A percentile compares a stretch with the other conserved stretches of the same genome.
These are phyloP conservation scores for Elongisporangium prolatum DNA, from an alignment of 352 stramenopile genomes.

Conservation along the genomic window DNA sequence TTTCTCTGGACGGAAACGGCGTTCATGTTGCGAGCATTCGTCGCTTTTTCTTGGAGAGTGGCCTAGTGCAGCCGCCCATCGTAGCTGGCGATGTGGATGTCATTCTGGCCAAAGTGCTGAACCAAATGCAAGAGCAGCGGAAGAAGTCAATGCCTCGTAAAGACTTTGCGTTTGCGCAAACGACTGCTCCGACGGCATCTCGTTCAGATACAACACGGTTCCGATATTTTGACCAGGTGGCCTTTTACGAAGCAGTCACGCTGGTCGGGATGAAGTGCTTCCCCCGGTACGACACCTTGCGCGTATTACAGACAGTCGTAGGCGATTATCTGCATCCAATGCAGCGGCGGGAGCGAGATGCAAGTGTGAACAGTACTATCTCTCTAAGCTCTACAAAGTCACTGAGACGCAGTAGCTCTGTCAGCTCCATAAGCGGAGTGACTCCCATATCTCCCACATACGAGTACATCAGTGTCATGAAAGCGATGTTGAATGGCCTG, in stretches of 20 bases:
- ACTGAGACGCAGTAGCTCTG: constrained; percentile 2
- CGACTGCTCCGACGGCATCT: constrained; percentile 4
- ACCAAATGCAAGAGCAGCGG: constrained; percentile 43
- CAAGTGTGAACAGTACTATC: background rate
- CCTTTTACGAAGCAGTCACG: constrained; percentile 71
- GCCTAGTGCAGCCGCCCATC: constrained; percentile 48
- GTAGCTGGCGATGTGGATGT: constrained; percentile 58
- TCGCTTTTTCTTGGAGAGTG: constrained; percentile 60
- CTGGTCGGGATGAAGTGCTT: constrained; percentile 59
- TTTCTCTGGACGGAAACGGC: constrained; percentile 33
- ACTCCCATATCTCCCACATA: constrained; percentile 15
- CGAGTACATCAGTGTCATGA: constrained; percentile 24
- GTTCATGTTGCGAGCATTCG: constrained; percentile 67
- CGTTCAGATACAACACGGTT: constrained; percentile 30
- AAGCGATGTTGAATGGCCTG: constrained; percentile 42
- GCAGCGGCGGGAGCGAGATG: constrained; percentile 17
- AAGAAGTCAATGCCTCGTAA: constrained; percentile 47
- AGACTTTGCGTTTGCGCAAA: constrained; percentile 39
- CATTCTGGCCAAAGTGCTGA: constrained; percentile 58
- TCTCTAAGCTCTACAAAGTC: background rate
- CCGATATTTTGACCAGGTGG: constrained; percentile 61
- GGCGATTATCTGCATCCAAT: constrained; percentile 44
- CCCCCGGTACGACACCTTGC: constrained; percentile 45
- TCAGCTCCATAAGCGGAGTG: constrained; percentile 1
- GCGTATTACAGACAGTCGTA: constrained; percentile 49